phyloP scores from a whole-genome alignment of 1,284 basidiomycete species.

The Lignosus rhinocerotis region DNA sequence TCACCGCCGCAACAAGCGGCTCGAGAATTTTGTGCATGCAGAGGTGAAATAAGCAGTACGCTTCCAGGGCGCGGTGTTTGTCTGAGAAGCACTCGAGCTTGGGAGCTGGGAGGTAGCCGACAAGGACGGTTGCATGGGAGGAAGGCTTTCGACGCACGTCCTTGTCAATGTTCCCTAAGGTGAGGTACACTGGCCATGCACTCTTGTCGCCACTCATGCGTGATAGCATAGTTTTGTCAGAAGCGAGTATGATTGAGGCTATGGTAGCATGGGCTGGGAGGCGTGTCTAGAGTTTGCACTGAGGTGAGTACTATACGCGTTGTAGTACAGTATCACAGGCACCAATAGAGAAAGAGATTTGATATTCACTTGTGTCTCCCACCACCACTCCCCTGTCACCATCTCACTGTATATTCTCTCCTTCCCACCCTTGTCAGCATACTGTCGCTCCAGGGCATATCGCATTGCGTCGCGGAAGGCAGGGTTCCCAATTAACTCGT shows the following conservation, averaged over 20 bases:
- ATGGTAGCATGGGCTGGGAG: slow-evolving; percentile 25
- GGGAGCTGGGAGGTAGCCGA: slow-evolving; percentile 42
- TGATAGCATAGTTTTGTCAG: slow-evolving; percentile 42
- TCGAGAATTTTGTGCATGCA: slow-evolving; percentile 23
- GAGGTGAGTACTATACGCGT: no score
- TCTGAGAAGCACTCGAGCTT: slow-evolving; percentile 39
- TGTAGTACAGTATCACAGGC: neutral
- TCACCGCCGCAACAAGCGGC: slow-evolving; percentile 15
- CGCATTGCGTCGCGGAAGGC: slow-evolving; percentile 29
- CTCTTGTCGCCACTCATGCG: slow-evolving; percentile 36
- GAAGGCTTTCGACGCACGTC: slow-evolving; percentile 31
- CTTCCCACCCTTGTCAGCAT: slow-evolving; percentile 24
- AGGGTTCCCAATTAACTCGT: slow-evolving; percentile 36
- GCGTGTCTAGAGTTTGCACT: neutral
- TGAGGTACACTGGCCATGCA: slow-evolving; percentile 42
- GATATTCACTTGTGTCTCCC: slow-evolving; percentile 35
- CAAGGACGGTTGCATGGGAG: slow-evolving; percentile 31
- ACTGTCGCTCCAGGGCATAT: slow-evolving; percentile 37
- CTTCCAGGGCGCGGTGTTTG: slow-evolving; percentile 2
- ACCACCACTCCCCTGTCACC: slow-evolving; percentile 46
- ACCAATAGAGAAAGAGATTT: no score
- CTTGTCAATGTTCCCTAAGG: slow-evolving; percentile 40
- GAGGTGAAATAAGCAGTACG: slow-evolving; percentile 23
- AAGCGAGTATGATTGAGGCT: slow-evolving; percentile 37
- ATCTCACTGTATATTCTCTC: slow-evolving; percentile 37